Evolutionary conservation across 1,284 basidiomycete genomes (phyloP).

Genomic region (Rhodotorula sp.): DNA sequence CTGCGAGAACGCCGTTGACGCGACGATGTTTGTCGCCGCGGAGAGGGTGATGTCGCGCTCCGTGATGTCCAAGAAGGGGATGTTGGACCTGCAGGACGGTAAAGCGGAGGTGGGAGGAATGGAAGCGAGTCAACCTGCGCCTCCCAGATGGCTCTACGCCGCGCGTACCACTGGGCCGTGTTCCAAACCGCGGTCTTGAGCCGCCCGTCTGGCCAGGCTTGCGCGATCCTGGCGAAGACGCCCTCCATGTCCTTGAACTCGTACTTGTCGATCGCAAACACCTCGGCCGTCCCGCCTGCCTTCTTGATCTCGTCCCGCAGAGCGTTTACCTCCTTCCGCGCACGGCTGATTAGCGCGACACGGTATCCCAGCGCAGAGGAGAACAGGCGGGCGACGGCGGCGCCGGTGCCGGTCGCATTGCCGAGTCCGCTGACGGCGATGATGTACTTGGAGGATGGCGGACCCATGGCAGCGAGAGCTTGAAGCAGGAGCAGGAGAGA

Average conservation of each 20-base stretch:
- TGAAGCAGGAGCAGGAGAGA: too few species aligned
- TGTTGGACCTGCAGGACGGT: slow-evolving; percentile 19
- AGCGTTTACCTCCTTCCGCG: slow-evolving; percentile 27
- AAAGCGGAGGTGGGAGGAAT: not conserved
- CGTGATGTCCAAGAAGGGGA: slow-evolving; percentile 38
- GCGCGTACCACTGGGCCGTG: slow-evolving; percentile 32
- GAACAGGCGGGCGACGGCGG: slow-evolving; percentile 25
- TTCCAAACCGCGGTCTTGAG: slow-evolving; percentile 37
- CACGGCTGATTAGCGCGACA: slow-evolving; percentile 32
- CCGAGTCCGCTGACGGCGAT: slow-evolving; percentile 36
- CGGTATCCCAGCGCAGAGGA: slow-evolving; percentile 11
- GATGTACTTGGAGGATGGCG: slow-evolving; percentile 4
- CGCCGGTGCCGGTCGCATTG: slow-evolving; percentile 29
- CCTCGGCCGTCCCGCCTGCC: slow-evolving; percentile 8
- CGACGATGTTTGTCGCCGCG: slow-evolving; percentile 62
- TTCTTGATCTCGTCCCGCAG: slow-evolving; percentile 22
- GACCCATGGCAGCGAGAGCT: not conserved
- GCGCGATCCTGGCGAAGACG: slow-evolving; percentile 16
- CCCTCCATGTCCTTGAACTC: slow-evolving; percentile 7
- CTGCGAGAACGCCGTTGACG: slow-evolving; percentile 68
- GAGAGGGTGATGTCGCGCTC: slow-evolving; percentile 34
- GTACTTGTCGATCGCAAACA: slow-evolving; percentile 33
- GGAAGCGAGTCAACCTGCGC: too few species aligned
- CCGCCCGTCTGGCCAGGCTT: slow-evolving; percentile 27
- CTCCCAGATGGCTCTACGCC: not conserved